Conservation (phyloP, 495 filamentous ascomycete species). For the Cercophora scortea region DNA sequence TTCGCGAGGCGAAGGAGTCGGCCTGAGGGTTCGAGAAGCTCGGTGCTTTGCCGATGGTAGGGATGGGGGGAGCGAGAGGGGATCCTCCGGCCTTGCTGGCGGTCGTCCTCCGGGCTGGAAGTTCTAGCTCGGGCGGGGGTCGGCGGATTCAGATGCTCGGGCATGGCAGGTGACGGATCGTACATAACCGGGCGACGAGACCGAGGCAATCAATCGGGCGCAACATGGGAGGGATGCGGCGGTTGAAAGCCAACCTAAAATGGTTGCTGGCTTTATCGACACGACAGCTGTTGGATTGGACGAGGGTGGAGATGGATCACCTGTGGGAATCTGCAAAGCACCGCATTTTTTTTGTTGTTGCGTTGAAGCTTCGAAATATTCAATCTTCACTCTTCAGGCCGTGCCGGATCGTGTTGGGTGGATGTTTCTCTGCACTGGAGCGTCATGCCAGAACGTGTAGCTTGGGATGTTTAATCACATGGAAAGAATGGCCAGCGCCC, state of each 20-base stretch:
- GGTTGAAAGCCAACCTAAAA: background rate
- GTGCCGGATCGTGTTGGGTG: too few relatives aligned
- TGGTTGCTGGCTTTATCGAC: background rate
- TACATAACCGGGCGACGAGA: background rate
- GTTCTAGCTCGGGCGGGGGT: constrained; percentile 1
- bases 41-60: constrained; percentile 52
- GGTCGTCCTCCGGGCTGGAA: constrained; percentile 12
- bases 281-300: too few relatives aligned
- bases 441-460: too few relatives aligned
- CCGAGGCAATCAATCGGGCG: constrained; percentile 1
- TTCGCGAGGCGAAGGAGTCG: constrained; percentile 11
- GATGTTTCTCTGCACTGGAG: too few relatives aligned
- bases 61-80: constrained; percentile 72
- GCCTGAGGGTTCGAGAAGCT: constrained; percentile 39
- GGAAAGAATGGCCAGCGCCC: background rate
- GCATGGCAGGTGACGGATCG: constrained; percentile 17
- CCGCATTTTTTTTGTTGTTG: too few relatives aligned
- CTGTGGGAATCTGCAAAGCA: too few relatives aligned
- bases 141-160: constrained; percentile 32
- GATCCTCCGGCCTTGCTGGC: constrained; percentile 30
- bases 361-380: too few relatives aligned
- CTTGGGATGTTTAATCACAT: too few relatives aligned
- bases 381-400: too few relatives aligned
- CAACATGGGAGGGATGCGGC: constrained; percentile 6
- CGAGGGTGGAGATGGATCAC: too few relatives aligned